These are phyloP conservation scores for Turritis glabra DNA, from an alignment of 345 rosid genomes.

Conservation along the genomic window DNA sequence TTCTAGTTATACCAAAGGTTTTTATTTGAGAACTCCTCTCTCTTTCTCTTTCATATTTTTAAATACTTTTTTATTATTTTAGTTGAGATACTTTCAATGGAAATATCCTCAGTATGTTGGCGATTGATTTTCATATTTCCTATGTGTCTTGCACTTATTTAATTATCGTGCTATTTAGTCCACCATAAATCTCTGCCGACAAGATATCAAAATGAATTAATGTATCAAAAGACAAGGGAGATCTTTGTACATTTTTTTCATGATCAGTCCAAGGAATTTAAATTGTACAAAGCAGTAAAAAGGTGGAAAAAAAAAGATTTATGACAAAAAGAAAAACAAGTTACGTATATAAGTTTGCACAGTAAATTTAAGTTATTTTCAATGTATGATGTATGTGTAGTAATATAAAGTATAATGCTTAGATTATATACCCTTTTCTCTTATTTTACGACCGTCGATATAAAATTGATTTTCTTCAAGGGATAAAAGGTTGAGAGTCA, in stretches of 20 bases:
- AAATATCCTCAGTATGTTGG: too few relatives aligned
- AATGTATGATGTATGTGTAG: constrained; percentile 10
- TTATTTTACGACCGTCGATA: constrained; percentile 22
- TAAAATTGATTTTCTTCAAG: constrained; percentile 26
- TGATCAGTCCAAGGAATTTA: constrained; percentile 19
- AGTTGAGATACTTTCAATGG: too few relatives aligned
- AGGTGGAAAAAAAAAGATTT: not conserved
- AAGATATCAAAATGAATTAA: not conserved
- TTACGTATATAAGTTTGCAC: constrained; percentile 8
- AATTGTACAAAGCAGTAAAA: constrained; percentile 17
- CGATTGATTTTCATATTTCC: not conserved
- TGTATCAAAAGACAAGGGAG: constrained; percentile 8
- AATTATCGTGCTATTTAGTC: not conserved
- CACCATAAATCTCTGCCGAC: not conserved
- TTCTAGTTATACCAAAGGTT: too few relatives aligned
- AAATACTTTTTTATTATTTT: too few relatives aligned
- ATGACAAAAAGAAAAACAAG: not conserved
- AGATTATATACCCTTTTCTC: constrained; percentile 6
- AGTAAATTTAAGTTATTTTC: constrained; percentile 23
- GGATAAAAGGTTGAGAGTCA: constrained; percentile 62
- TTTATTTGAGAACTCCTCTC: too few relatives aligned
- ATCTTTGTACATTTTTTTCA: constrained; percentile 26
- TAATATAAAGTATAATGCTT: not conserved
- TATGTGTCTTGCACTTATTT: not conserved
- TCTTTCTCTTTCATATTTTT: too few relatives aligned